Conservation (phyloP, 148 eudicot genomes). For the Fagopyrum esculentum region DNA sequence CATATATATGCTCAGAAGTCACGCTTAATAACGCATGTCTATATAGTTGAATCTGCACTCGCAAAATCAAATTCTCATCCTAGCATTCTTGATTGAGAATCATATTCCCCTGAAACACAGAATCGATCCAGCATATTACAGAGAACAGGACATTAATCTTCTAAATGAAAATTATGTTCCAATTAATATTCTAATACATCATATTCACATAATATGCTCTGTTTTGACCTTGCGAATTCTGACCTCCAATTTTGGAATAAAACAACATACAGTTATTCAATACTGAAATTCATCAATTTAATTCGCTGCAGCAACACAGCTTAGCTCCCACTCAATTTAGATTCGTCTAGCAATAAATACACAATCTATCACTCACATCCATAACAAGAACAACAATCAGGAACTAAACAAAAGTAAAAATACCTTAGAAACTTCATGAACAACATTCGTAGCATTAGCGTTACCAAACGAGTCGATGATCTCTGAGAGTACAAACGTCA, state of each 20-base stretch:
- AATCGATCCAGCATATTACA: not conserved
- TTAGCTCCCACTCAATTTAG: not conserved
- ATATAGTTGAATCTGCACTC: not conserved
- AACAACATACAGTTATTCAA: not conserved
- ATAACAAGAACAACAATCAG: not conserved
- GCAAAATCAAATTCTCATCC: not conserved
- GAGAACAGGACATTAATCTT: too few species aligned
- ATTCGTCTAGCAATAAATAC: not conserved
- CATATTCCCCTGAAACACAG: not conserved
- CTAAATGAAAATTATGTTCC: not conserved
- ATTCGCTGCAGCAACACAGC: not conserved
- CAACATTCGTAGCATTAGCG: conserved; percentile 25
- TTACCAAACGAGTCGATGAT: conserved; percentile 55
- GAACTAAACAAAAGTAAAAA: not conserved
- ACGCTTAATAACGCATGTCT: not conserved
- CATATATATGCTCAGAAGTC: too few species aligned
- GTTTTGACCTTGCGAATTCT: not conserved
- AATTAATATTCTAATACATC: not conserved
- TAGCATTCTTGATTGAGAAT: not conserved
- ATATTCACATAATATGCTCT: not conserved
- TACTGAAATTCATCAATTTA: not conserved
- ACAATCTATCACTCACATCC: not conserved
- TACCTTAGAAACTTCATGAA: conserved; percentile 72
- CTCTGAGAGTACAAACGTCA: conserved; percentile 53
- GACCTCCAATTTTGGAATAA: not conserved